Evolutionary conservation across 768 basidiomycete genomes (phyloP).

Genomic region (Hygrophorus pudorinus): DNA sequence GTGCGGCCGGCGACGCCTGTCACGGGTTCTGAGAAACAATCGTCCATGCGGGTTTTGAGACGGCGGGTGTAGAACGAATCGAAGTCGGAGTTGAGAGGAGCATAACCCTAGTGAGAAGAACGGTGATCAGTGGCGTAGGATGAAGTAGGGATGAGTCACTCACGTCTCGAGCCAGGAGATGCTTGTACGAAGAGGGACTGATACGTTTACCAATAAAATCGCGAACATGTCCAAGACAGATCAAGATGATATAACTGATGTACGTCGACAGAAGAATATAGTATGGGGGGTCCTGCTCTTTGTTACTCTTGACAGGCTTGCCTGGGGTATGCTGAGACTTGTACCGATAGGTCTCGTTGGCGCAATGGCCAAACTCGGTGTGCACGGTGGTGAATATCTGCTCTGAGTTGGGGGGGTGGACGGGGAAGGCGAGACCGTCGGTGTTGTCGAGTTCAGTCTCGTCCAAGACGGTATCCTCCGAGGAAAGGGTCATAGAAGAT

Average conservation of each 20-base stretch:
- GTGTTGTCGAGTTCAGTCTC: conserved; percentile 39
- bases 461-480: conserved; percentile 55
- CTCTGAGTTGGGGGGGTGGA: conserved; percentile 68
- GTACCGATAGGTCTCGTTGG: conserved; percentile 64
- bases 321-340: conserved; percentile 51
- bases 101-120: conserved; percentile 68
- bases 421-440: conserved; percentile 52
- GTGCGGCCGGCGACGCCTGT: conserved; percentile 96
- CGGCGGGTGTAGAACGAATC: conserved; percentile 99
- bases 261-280: conserved; percentile 90
- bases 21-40: conserved; percentile 87
- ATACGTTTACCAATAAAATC: conserved; percentile 93
- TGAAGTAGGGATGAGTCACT: conserved; percentile 21
- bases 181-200: conserved; percentile 55
- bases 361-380: conserved; percentile 89
- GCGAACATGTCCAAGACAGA: conserved; percentile 83
- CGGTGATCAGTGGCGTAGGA: conserved; percentile 7
- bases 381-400: conserved; percentile 73
- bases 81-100: conserved; percentile 94
- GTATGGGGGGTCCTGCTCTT: conserved; percentile 83
- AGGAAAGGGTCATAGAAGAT: conserved; percentile 58
- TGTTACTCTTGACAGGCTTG: conserved; percentile 37
- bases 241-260: conserved; percentile 87
- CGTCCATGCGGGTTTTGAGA: conserved; percentile 88
- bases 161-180: conserved; percentile 79